Evolutionary conservation across 176 grass and related monocot genomes (phyloP), one percentile per base, ranked within the genome.

Genomic region (Panicum miliaceum): DNA sequence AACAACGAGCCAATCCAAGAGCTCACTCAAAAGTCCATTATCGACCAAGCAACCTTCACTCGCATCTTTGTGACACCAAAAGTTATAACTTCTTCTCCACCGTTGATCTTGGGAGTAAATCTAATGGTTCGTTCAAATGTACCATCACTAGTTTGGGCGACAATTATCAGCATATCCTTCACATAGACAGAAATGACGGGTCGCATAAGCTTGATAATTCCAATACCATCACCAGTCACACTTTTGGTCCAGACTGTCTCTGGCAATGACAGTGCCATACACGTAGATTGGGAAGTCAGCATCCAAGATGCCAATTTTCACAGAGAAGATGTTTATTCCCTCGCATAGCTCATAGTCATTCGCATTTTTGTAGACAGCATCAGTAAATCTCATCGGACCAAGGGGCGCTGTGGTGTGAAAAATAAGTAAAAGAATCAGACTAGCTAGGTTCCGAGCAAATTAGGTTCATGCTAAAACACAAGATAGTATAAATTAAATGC

Each of bases 331-430:
- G 63, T 68, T 80, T 16, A 80, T 4, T 16, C 46, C 78, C 16
- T 64, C 77, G 36, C 59, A 47, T 4, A 41, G 26, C 9, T 50
- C 26, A 43, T 70, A 70, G 25, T 42, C 19, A 6, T 7, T 37
- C 20, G 12, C 43, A 2, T 4, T 36, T 65, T 15, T 29, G 25
- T 48, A 65, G 43, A 50, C 43, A 50, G 42, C 18, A 12, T 79
- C 16, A 13, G 76, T 65, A 23, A 48, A 64, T 48, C 76, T 45
- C 77, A 65, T 79, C 0, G 77, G 77, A n/a, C 60, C 77, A 79
- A 22, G 25, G 67, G 40, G 22, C 0, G 48, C 71, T 52, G 46
- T 10, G 48, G 27, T 34, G 29, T 20, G 16, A 53, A 53, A 36
- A 75, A 9, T n/a, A n/a, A n/a, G n/a, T n/a, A 35, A 6, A 75